phyloP scores from a whole-genome alignment of 2,329 filamentous ascomycete genomes.

The Fusarium concolor region DNA sequence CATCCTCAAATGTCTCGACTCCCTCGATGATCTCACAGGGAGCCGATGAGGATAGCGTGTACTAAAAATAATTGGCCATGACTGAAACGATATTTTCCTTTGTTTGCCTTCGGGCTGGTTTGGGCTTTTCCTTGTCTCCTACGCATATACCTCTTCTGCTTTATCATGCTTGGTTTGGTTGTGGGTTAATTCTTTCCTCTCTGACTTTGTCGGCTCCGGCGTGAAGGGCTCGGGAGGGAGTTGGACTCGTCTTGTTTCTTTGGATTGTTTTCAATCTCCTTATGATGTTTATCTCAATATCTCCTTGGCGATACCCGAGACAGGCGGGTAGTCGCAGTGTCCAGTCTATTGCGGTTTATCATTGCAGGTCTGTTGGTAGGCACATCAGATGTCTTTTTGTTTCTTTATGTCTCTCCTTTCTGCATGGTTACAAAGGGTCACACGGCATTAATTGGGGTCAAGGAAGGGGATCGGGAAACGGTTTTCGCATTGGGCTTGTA shows the following conservation, averaged over 20 bases:
- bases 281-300: slow-evolving; percentile 43
- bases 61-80: slow-evolving; percentile 66
- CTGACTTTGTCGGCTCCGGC: slow-evolving; percentile 42
- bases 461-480: slow-evolving; percentile 45
- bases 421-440: slow-evolving; percentile 44
- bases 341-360: slow-evolving; percentile 28
- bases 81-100: slow-evolving; percentile 64
- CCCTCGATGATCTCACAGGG: slow-evolving; percentile 79
- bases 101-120: slow-evolving; percentile 46
- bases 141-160: slow-evolving; percentile 50
- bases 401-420: slow-evolving; percentile 22
- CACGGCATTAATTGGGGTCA: slow-evolving; percentile 46
- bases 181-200: slow-evolving; percentile 39
- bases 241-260: slow-evolving; percentile 44
- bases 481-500: slow-evolving; percentile 46
- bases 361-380: slow-evolving; percentile 34
- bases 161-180: slow-evolving; percentile 47
- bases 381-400: slow-evolving; percentile 23
- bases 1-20: slow-evolving; percentile 75
- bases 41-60: slow-evolving; percentile 77
- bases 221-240: slow-evolving; percentile 47
- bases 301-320: slow-evolving; percentile 52
- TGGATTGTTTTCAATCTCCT: slow-evolving; percentile 44
- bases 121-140: slow-evolving; percentile 45
- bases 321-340: slow-evolving; percentile 52